Percentiles rank a stretch among this genome's conserved stretches.
Conservation (phyloP, 768 basidiomycete species). For the Tremella yokohamensis region DNA sequence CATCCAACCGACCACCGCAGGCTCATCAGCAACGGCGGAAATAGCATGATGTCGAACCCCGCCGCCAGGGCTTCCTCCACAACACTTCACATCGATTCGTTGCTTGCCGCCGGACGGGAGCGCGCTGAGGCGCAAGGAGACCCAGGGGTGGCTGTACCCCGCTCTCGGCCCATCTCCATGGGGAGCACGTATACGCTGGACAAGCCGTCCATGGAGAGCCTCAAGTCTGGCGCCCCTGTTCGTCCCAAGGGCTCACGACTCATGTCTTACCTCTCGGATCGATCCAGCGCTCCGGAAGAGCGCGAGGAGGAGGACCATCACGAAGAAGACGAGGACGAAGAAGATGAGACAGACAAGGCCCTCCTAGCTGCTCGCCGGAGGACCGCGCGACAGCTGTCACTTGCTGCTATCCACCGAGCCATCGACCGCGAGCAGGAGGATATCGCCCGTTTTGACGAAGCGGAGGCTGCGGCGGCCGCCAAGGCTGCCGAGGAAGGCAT, state of each 20-base stretch:
- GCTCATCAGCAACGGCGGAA: neutral
- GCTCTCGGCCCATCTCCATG: slow-evolving; percentile 25
- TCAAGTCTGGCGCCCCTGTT: neutral
- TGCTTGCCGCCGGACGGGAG: slow-evolving; percentile 29
- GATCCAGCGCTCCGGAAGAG: slow-evolving; percentile 3
- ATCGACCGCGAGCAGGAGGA: slow-evolving; percentile 21
- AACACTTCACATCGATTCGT: slow-evolving; percentile 38
- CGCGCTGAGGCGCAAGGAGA: slow-evolving; percentile 26
- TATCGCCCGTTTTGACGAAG: slow-evolving; percentile 11
- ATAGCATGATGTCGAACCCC: neutral
- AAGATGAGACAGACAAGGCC: slow-evolving; percentile 23
- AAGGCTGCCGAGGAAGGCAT: too few species aligned
- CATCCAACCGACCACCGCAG: neutral
- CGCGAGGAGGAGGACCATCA: neutral
- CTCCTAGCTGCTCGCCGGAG: slow-evolving; percentile 32
- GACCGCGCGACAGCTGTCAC: slow-evolving; percentile 32
- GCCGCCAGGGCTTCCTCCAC: slow-evolving; percentile 39
- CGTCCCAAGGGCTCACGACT: slow-evolving; percentile 25
- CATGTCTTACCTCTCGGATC: slow-evolving; percentile 34
- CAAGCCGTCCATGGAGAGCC: neutral
- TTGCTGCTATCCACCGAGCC: slow-evolving; percentile 38
- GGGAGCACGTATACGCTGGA: slow-evolving; percentile 30
- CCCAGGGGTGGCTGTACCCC: neutral
- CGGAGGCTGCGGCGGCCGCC: neutral
- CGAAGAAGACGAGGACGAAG: slow-evolving; percentile 16